These are phyloP conservation scores for Neonectria neomacrospora DNA, from an alignment of 2,329 filamentous ascomycete genomes.

Conservation along the genomic window DNA sequence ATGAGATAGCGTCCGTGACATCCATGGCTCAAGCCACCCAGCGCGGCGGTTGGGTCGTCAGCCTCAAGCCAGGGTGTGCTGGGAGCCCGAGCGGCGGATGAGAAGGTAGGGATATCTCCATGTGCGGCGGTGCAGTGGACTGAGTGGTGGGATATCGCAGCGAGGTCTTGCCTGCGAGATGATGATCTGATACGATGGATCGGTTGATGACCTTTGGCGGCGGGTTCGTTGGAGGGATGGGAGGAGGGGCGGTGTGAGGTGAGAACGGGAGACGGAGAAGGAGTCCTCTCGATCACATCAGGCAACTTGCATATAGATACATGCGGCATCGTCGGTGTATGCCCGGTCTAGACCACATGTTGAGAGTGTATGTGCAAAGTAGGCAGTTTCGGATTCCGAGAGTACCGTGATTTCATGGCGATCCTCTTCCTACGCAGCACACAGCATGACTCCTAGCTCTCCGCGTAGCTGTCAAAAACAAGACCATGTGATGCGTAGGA, in stretches of 20 bases:
- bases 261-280: constrained; percentile 8
- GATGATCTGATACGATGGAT: background rate
- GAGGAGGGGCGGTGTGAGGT: constrained; percentile 6
- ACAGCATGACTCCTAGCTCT: background rate
- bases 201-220: constrained; percentile 9
- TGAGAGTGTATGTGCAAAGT: too few relatives aligned
- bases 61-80: constrained; percentile 21
- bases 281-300: constrained; percentile 16
- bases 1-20: constrained; percentile 17
- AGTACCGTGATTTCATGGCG: background rate
- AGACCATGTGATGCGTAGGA: background rate
- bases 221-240: constrained; percentile 11
- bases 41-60: constrained; percentile 15
- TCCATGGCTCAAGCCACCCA: constrained; percentile 22
- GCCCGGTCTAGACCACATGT: too few relatives aligned
- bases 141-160: constrained; percentile 24
- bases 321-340: background rate
- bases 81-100: background rate
- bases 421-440: background rate
- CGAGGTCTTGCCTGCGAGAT: background rate
- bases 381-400: background rate
- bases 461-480: background rate
- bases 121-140: constrained; percentile 23
- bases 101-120: constrained; percentile 17
- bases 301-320: constrained; percentile 4